phyloP scores from a whole-genome alignment of 345 rosid species.

The Populus nigra region DNA sequence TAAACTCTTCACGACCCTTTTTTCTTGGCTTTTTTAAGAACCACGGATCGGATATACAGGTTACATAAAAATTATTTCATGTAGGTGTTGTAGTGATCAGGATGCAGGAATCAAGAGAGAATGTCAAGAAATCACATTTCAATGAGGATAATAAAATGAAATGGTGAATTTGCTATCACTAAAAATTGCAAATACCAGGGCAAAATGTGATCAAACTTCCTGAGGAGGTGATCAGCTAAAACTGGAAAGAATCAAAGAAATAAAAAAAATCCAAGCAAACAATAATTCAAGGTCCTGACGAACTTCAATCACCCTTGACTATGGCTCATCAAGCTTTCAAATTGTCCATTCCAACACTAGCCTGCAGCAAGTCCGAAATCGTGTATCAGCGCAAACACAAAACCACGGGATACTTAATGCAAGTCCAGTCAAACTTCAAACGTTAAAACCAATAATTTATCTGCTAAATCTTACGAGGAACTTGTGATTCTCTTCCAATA shows the following conservation, averaged over 20 bases:
- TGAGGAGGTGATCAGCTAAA: neutral
- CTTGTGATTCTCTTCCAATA: constrained; percentile 24
- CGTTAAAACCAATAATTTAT: too few species aligned
- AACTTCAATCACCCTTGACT: neutral
- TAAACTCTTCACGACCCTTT: neutral
- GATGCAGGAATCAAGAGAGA: neutral
- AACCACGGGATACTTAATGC: neutral
- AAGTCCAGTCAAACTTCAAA: too few species aligned
- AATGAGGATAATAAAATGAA: neutral
- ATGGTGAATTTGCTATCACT: neutral
- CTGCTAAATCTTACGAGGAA: constrained; percentile 10
- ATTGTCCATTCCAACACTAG: constrained; percentile 26
- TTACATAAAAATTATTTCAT: neutral
- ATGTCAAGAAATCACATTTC: neutral
- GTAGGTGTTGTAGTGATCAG: neutral
- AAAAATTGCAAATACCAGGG: too few species aligned
- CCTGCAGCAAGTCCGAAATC: constrained; percentile 11
- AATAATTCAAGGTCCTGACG: neutral
- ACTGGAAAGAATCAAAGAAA: neutral
- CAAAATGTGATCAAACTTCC: too few species aligned
- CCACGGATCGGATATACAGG: too few species aligned
- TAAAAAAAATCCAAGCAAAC: neutral
- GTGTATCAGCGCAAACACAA: neutral
- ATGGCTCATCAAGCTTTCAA: constrained; percentile 9
- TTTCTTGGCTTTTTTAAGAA: neutral